A percentile compares a stretch with the other conserved stretches of the same genome.
Conservation (phyloP, 2,329 filamentous ascomycete genomes). For the Microsporum audouinii region DNA sequence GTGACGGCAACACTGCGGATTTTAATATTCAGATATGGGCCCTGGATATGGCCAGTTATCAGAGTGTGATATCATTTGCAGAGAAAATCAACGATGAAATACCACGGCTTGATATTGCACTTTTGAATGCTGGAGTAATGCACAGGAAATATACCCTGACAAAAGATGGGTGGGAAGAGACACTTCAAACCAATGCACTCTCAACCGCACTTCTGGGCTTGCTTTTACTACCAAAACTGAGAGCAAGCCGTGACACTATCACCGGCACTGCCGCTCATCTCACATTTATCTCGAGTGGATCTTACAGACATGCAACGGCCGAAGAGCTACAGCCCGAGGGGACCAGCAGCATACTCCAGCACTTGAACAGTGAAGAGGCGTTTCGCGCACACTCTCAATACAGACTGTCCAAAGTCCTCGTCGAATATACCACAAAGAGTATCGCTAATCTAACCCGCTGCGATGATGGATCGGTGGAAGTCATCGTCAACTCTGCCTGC, state of each 20-base stretch:
- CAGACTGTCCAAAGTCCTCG: slow-evolving; percentile 32
- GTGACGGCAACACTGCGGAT: neutral
- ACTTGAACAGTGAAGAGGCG: slow-evolving; percentile 23
- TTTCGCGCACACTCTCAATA: slow-evolving; percentile 30
- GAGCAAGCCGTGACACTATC: slow-evolving; percentile 22
- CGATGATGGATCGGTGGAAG: slow-evolving; percentile 25
- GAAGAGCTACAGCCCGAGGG: slow-evolving; percentile 18
- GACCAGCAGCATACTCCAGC: slow-evolving; percentile 21
- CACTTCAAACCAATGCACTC: slow-evolving; percentile 47
- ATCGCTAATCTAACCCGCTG: slow-evolving; percentile 24
- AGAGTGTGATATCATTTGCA: slow-evolving; percentile 36
- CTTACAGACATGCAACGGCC: slow-evolving; percentile 25
- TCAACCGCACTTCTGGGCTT: slow-evolving; percentile 46
- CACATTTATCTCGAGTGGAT: slow-evolving; percentile 36
- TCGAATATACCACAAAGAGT: slow-evolving; percentile 33
- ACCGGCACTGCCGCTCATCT: slow-evolving; percentile 28
- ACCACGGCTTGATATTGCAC: slow-evolving; percentile 33
- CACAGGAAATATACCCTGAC: slow-evolving; percentile 28
- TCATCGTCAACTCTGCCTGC: slow-evolving; percentile 37
- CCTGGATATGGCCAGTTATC: slow-evolving; percentile 38
- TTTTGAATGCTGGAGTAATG: slow-evolving; percentile 38
- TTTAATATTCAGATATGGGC: slow-evolving; percentile 33
- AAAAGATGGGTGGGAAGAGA: slow-evolving; percentile 40
- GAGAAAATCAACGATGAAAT: slow-evolving; percentile 27
- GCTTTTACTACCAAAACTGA: slow-evolving; percentile 40